Evolutionary conservation across 257 asterid genomes (phyloP).

Genomic region (Nicotiana obtusifolia): DNA sequence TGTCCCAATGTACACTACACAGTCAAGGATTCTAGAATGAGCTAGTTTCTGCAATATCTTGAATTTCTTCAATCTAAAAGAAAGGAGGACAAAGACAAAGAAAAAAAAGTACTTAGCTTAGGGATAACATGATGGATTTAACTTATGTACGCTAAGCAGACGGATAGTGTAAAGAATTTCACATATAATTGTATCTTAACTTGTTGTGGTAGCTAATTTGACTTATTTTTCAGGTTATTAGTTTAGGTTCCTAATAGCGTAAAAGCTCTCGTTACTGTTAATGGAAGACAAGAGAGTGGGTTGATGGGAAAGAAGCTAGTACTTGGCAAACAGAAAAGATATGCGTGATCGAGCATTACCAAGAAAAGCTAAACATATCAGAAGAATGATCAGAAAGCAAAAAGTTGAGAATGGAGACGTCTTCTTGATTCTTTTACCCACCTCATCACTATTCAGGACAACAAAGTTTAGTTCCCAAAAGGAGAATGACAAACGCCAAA

Average conservation of each 20-base stretch:
- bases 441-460: not conserved
- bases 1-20: not conserved
- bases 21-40: not conserved
- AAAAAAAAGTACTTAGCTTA: not conserved
- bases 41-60: not conserved
- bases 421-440: not conserved
- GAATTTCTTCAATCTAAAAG: not conserved
- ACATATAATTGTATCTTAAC: not conserved
- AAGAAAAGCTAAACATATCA: not conserved
- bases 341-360: not conserved
- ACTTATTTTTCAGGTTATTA: not conserved
- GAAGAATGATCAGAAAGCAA: slow-evolving; percentile 1
- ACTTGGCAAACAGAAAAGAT: slow-evolving; percentile 4
- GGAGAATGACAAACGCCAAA: not conserved
- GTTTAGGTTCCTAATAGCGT: too few relatives aligned
- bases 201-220: not conserved
- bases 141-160: not conserved
- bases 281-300: not conserved
- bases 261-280: not conserved
- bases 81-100: not conserved
- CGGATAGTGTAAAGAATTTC: too few relatives aligned
- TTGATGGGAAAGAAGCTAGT: not conserved
- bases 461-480: not conserved
- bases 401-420: not conserved
- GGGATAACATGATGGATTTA: not conserved